Evolutionary conservation across 2,329 filamentous ascomycete species (phyloP).

Genomic region (Neocatenulostroma microsporum): DNA sequence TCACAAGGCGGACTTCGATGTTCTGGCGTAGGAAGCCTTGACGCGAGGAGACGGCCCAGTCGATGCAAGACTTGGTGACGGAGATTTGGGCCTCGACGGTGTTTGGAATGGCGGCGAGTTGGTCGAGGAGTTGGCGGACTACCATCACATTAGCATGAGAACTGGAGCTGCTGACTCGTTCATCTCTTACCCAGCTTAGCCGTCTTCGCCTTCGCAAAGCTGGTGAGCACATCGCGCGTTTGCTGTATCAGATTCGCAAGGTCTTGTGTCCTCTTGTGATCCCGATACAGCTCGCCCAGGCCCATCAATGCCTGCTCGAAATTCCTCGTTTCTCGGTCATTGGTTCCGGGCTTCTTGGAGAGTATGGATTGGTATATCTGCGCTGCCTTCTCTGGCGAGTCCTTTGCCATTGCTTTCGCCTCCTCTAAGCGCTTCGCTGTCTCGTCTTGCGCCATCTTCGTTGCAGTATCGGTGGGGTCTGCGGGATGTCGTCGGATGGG

Average conservation of each 20-base stretch:
- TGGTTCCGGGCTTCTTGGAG: slow-evolving; percentile 72
- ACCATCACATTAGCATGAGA: slow-evolving; percentile 7
- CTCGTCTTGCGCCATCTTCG: slow-evolving; percentile 43
- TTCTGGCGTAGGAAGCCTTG: slow-evolving; percentile 96
- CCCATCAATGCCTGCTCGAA: slow-evolving; percentile 86
- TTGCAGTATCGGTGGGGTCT: background rate
- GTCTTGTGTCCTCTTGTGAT: slow-evolving; percentile 74
- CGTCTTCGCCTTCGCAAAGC: slow-evolving; percentile 97
- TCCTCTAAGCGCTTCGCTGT: slow-evolving; percentile 67
- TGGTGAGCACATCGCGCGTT: slow-evolving; percentile 83
- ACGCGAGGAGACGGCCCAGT: slow-evolving; percentile 93
- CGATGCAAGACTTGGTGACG: slow-evolving; percentile 98
- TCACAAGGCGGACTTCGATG: slow-evolving; percentile 89
- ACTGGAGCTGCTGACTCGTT: too few relatives aligned
- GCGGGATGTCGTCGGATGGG: background rate
- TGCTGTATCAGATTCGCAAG: slow-evolving; percentile 84
- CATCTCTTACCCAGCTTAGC: slow-evolving; percentile 90
- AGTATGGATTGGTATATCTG: slow-evolving; percentile 83
- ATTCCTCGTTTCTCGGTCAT: slow-evolving; percentile 78
- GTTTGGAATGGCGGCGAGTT: slow-evolving; percentile 89
- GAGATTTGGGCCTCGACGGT: slow-evolving; percentile 88
- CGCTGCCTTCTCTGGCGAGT: slow-evolving; percentile 76
- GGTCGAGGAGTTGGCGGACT: slow-evolving; percentile 91
- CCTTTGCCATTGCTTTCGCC: slow-evolving; percentile 75
- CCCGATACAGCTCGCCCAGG: slow-evolving; percentile 85